A percentile compares a stretch with the other conserved stretches of the same genome.
phyloP scores from a whole-genome alignment of 257 asterid species.

The Asclepias syriaca region DNA sequence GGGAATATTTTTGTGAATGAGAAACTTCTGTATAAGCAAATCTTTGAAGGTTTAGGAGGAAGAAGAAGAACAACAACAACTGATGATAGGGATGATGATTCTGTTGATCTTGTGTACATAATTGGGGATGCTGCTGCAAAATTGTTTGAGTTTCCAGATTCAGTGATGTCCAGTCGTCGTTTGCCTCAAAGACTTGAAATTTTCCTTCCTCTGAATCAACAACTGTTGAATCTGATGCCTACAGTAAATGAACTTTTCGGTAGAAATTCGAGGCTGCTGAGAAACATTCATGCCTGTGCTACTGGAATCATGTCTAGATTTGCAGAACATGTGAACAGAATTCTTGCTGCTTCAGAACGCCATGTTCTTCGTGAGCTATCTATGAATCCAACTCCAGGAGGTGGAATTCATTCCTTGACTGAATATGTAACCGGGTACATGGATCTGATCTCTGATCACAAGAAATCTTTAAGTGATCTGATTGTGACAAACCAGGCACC shows the following conservation, averaged over 20 bases:
- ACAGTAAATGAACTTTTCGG: conserved; percentile 3
- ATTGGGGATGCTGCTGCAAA: conserved; percentile 65
- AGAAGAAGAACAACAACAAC: background rate
- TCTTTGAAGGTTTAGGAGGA: conserved; percentile 50
- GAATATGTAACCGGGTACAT: conserved; percentile 76
- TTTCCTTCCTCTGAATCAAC: background rate
- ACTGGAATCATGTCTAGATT: conserved; percentile 61
- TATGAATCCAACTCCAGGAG: conserved; percentile 61
- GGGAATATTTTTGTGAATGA: conserved; percentile 68
- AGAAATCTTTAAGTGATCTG: conserved; percentile 48
- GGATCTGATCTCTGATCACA: conserved; percentile 59
- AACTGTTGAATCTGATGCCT: conserved; percentile 6
- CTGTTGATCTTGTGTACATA: conserved; percentile 47
- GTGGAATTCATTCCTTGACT: conserved; percentile 70
- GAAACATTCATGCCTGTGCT: conserved; percentile 50
- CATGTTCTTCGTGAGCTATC: conserved; percentile 70
- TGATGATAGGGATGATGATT: conserved; percentile 41
- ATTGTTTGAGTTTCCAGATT: conserved; percentile 66
- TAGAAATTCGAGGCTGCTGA: conserved; percentile 39
- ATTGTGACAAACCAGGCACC: conserved; percentile 32
- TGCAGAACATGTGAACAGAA: conserved; percentile 60
- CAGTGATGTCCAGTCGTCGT: conserved; percentile 54
- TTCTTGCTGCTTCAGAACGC: conserved; percentile 60
- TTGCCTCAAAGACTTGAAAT: conserved; percentile 58
- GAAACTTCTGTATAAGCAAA: conserved; percentile 55